Base-by-base conservation (phyloP, 2,329 filamentous ascomycete genomes). In the Botrytis cinerea region DNA sequence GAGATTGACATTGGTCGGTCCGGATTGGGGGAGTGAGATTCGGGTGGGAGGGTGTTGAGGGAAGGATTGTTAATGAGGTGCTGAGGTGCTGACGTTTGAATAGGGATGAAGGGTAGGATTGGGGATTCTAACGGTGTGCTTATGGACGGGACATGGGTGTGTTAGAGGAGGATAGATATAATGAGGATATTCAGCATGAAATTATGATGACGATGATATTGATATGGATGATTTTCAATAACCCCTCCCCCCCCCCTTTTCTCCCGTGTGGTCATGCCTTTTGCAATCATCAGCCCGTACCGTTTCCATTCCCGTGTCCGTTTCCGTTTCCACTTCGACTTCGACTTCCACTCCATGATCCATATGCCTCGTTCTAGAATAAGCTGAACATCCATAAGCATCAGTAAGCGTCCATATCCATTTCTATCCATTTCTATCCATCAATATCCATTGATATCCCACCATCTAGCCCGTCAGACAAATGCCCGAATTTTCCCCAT, bases 61-160 rank as follows among this genome's bases (percentile, higher is more conserved):
- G 32, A 51, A 67, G 46, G 64, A 67, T 67, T 54, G 14, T 38
- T 2, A 8, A 4, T 48, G 63, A 25, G 14, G 28, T 48, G 45
- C 43, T 48, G 63, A 25, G 14, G 28, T 48, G 45, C 43, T 35
- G 45, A 45, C 22, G 35, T n/a, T 40, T 62, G 60, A 18, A 38
- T 40, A 40, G 60, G 35, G 38, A 62, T 40, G 25, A 35, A n/a
- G 35, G 35, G 25, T 61, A 40, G 60, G 22, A 62, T 62, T 57
- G 38, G 60, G 35, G 59, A 40, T 61, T 61, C 35, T n/a, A 61
- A 61, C 59, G 59, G 59, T n/a, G 6, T 22, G 59, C 59, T 61
- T 38, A 61, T 61, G 35, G 22, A 38, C 4, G 3, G 22, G 28
- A 25, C 35, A 61, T 38, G 32, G 28, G 35, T 38, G 35, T 35